These are phyloP conservation scores for Schizothecium vesticola DNA, from an alignment of 495 filamentous ascomycete species.

Conservation along the genomic window DNA sequence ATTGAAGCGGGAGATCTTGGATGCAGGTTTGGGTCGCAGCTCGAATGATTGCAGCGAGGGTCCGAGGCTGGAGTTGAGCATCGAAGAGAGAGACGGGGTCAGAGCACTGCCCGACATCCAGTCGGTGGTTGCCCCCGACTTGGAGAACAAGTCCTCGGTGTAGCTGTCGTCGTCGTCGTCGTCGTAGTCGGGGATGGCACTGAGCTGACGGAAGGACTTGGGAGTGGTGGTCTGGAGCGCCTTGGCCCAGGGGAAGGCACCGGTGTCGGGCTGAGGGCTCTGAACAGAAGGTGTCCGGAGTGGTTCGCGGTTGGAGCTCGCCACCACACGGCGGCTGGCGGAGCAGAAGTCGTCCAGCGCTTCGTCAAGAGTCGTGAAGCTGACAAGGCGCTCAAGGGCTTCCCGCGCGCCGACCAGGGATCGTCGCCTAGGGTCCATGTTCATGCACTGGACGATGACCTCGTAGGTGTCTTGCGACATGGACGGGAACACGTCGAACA, in stretches of 20 bases:
- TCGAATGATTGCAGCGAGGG: constrained; percentile 59
- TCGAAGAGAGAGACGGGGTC: constrained; percentile 72
- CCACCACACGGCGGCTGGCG: constrained; percentile 62
- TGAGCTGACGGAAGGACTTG: constrained; percentile 75
- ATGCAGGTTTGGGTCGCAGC: constrained; percentile 13
- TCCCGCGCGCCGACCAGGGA: constrained; percentile 72
- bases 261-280: constrained; percentile 72
- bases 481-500: constrained; percentile 97
- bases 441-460: constrained; percentile 80
- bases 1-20: constrained; percentile 35
- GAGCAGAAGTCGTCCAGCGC: constrained; percentile 90
- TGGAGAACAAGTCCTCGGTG: constrained; percentile 83
- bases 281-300: constrained; percentile 93
- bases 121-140: constrained; percentile 65
- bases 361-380: constrained; percentile 87
- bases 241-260: constrained; percentile 92
- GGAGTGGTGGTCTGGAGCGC: constrained; percentile 73
- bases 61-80: constrained; percentile 68
- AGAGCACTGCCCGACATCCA: constrained; percentile 65
- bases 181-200: constrained; percentile 69
- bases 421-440: constrained; percentile 83
- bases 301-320: constrained; percentile 87
- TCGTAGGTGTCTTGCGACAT: constrained; percentile 98
- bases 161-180: constrained; percentile 63
- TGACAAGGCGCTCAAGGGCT: constrained; percentile 69